A percentile compares a stretch with the other conserved stretches of the same genome.
Evolutionary conservation across 2,329 filamentous ascomycete species (phyloP).

Genomic region (Colletotrichum euphorbiae): DNA sequence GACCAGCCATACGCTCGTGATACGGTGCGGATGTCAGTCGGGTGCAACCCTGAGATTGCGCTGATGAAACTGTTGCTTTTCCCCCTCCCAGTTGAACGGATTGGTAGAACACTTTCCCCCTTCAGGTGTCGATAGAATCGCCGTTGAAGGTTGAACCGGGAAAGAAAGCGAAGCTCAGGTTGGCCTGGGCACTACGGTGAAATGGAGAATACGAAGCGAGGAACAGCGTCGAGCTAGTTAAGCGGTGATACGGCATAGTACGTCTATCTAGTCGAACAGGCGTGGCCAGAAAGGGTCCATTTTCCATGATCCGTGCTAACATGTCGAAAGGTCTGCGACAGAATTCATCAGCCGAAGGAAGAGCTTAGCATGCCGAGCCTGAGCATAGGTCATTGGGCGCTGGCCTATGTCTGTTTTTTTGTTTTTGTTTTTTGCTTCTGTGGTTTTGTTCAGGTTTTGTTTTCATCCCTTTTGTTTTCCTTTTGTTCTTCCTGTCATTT

Average conservation of each 20-base stretch:
- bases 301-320: slow-evolving; percentile 16
- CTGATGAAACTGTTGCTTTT: background rate
- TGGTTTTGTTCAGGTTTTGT: too few species aligned
- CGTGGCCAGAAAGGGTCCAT: background rate
- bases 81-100: background rate
- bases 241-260: background rate
- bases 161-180: slow-evolving; percentile 9
- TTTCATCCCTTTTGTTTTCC: too few species aligned
- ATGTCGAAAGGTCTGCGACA: background rate
- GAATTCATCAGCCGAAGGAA: background rate
- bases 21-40: background rate
- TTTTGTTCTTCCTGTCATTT: too few species aligned
- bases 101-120: background rate
- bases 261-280: background rate
- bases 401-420: background rate
- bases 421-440: too few species aligned
- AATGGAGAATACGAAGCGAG: slow-evolving; percentile 9
- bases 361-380: background rate
- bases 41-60: background rate
- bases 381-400: background rate
- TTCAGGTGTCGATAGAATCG: background rate
- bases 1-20: slow-evolving; percentile 13
- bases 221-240: slow-evolving; percentile 19
- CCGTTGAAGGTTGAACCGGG: background rate
- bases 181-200: slow-evolving; percentile 18